phyloP scores from a whole-genome alignment of 169 alveolate species.

The Plasmodium billcollinsi region DNA sequence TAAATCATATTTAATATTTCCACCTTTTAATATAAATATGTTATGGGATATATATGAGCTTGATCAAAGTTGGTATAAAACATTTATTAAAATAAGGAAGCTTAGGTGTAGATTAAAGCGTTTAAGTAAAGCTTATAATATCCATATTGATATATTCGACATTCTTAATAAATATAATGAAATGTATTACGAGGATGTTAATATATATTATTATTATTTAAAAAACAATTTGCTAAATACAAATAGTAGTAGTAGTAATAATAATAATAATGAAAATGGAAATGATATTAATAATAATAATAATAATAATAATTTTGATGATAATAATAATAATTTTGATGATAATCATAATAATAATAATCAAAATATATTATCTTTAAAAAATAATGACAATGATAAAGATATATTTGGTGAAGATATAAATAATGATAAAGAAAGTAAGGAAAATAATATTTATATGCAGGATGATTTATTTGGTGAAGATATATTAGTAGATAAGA shows the following conservation, averaged over 20 bases:
- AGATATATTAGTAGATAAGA: constrained; percentile 15
- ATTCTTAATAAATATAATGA: constrained; percentile 42
- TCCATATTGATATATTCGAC: constrained; percentile 13
- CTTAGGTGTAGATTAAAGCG: constrained; percentile 16
- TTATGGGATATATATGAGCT: constrained; percentile 87
- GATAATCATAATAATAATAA: not conserved
- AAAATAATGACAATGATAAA: not conserved
- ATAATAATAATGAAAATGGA: not conserved
- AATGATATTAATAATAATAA: not conserved
- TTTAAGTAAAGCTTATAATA: not conserved
- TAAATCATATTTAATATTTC: constrained; percentile 84
- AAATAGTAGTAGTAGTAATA: constrained; percentile 11
- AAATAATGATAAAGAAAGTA: constrained; percentile 1
- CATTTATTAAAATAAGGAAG: constrained; percentile 17
- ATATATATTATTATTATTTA: constrained; percentile 36
- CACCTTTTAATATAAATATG: constrained; percentile 86
- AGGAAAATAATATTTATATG: not conserved
- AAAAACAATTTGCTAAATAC: constrained; percentile 10
- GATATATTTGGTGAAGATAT: not conserved
- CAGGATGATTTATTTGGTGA: constrained; percentile 76
- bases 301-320: not conserved
- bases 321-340: not conserved
- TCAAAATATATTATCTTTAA: not conserved
- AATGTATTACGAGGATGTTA: constrained; percentile 57
- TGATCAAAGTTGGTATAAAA: constrained; percentile 75